Base-by-base conservation (phyloP, 345 rosid genomes). In the Populus simonii region DNA sequence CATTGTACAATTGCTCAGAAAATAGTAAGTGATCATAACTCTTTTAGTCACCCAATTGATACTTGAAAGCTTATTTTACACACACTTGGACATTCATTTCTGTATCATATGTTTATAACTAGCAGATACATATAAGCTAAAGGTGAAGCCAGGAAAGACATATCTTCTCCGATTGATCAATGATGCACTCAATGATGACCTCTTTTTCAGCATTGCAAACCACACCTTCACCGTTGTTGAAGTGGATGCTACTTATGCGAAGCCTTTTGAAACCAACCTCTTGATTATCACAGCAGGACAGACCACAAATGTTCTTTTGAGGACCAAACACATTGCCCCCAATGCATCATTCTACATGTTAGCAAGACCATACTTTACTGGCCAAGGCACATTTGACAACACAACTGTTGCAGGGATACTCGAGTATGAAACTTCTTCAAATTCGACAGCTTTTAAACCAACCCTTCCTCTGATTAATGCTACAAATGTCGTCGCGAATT, bases 161-260 rank as follows among this genome's bases (percentile, higher is more conserved):
- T 94, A 94, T 76, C 85, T 91, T 39, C 88, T 92, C 17, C 80
- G 96, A 38, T 7, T 92, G 79, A 92, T 94, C 89, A 94, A 91
- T 79, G 89, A 89, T 86, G 94, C 93, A 39, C 93, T 92, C 79
- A 85, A 91, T 74, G 90, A 86, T 43, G 97, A 92, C 23, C 87
- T 91, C 72, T 94, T 90, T 83, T 90, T 94, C 85, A 85, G 88
- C 80, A 89, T 92, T 70, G 97, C 96, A 62, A 88, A 91, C 79
- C 97, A 90, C 79, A 86, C 77, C 43, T 51, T 92, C 13, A 90
- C 91, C 0, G 88, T 91, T 11, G 92, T 91, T 1, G 96, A 92
- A 84, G 93, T 92, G n/a, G 97, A 91, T 61, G 96, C 98, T 2
- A 13, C 6, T 68, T 94, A 94, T 31, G 84, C 90, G 29, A 90